Conservation (phyloP, 768 basidiomycete genomes). For the Chlorophyllum brunneum region DNA sequence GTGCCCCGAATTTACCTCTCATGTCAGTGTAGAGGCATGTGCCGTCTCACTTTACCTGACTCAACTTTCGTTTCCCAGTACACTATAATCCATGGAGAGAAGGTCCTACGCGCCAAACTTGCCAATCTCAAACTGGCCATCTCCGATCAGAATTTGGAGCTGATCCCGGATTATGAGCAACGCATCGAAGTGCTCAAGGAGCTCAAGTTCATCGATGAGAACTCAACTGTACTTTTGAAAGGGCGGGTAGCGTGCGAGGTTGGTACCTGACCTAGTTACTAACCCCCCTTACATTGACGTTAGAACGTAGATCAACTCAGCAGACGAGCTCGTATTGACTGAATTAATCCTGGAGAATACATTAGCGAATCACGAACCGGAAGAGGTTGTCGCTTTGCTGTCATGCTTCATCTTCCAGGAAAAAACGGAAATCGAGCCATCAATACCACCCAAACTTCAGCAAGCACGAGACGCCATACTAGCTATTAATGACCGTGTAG, state of each 20-base stretch:
- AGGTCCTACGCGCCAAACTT: slow-evolving; percentile 70
- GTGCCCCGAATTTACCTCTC: slow-evolving; percentile 68
- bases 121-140: slow-evolving; percentile 76
- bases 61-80: slow-evolving; percentile 50
- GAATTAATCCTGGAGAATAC: slow-evolving; percentile 97
- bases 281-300: slow-evolving; percentile 3
- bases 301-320: slow-evolving; percentile 83
- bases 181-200: slow-evolving; percentile 87
- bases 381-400: slow-evolving; percentile 93
- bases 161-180: slow-evolving; percentile 96
- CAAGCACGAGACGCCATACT: slow-evolving; percentile 77
- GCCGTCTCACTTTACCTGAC: background rate
- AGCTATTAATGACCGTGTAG: slow-evolving; percentile 74
- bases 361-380: slow-evolving; percentile 84
- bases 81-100: slow-evolving; percentile 66
- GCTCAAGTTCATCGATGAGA: slow-evolving; percentile 91
- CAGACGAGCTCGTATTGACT: slow-evolving; percentile 93
- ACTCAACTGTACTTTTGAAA: slow-evolving; percentile 92
- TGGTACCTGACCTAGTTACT: slow-evolving; percentile 13
- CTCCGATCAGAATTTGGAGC: slow-evolving; percentile 94
- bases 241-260: slow-evolving; percentile 99
- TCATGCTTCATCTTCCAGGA: slow-evolving; percentile 99
- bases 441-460: slow-evolving; percentile 74
- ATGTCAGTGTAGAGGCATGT: slow-evolving; percentile 63
- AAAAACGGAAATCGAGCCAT: slow-evolving; percentile 88